Percentiles rank a stretch among this genome's conserved stretches.
Evolutionary conservation across 2,329 filamentous ascomycete genomes (phyloP).

Genomic region (Alternaria novae-zelandiae): DNA sequence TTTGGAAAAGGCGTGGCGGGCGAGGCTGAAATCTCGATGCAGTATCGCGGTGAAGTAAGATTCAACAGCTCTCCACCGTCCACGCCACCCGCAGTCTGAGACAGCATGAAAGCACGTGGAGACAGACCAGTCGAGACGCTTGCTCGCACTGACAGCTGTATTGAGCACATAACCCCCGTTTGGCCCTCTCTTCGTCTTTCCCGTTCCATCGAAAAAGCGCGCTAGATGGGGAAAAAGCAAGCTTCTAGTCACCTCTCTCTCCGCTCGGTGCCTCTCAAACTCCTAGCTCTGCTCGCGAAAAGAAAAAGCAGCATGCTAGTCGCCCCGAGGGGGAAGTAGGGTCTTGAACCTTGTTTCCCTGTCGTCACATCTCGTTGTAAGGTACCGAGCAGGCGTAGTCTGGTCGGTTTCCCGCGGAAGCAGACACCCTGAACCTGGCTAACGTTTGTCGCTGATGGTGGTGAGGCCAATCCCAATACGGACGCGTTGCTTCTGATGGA

Average conservation of each 20-base stretch:
- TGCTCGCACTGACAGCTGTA: not conserved
- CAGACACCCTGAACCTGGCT: not conserved
- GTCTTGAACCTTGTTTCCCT: conserved; percentile 3
- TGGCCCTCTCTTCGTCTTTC: not conserved
- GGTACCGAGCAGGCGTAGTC: not conserved
- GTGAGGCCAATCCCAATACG: not conserved
- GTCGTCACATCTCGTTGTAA: not conserved
- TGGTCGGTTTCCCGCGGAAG: not conserved
- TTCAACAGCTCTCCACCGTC: not conserved
- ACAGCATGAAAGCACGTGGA: not conserved
- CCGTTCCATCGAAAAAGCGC: not conserved
- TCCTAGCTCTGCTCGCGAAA: not conserved
- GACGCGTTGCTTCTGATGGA: not conserved
- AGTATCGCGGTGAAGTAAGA: not conserved
- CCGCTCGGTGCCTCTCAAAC: not conserved
- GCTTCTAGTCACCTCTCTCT: not conserved
- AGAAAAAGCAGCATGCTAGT: not conserved
- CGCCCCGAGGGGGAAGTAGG: not conserved
- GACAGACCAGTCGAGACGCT: not conserved
- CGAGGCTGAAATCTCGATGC: not conserved
- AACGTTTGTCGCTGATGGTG: not conserved
- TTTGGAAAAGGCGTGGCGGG: not conserved
- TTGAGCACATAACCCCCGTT: not conserved
- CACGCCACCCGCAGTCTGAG: not conserved
- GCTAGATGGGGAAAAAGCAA: not conserved